These are phyloP conservation scores for Rhodotorula toruloides DNA, from an alignment of 768 basidiomycete species.

Conservation along the genomic window DNA sequence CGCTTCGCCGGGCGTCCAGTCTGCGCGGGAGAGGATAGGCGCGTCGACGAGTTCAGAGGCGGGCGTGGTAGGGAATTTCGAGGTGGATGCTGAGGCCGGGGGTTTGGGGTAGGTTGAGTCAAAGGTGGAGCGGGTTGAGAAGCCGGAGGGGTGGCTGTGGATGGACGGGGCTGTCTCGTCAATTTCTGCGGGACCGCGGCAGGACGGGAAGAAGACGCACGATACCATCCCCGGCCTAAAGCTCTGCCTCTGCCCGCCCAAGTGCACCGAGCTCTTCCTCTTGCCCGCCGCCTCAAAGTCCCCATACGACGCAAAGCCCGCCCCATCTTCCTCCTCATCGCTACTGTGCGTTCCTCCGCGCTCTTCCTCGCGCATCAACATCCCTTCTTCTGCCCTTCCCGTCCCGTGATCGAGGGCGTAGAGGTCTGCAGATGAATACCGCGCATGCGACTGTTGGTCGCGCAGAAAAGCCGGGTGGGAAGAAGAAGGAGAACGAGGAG, in stretches of 20 bases:
- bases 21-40: not conserved
- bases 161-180: no score
- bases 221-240: not conserved
- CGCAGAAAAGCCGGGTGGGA: not conserved
- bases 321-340: constrained; percentile 4
- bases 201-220: not conserved
- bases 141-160: not conserved
- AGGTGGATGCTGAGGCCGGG: not conserved
- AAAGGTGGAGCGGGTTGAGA: not conserved
- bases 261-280: not conserved
- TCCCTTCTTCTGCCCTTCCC: no score
- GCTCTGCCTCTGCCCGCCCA: not conserved
- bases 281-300: not conserved
- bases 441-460: constrained; percentile 1
- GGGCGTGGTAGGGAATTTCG: constrained; percentile 1
- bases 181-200: not conserved
- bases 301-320: constrained; percentile 1
- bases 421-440: constrained; percentile 25
- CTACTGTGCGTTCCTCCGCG: no score
- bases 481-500: not conserved
- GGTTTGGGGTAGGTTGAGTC: not conserved
- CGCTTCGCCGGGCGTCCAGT: constrained; percentile 2
- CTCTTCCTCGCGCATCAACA: no score
- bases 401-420: constrained; percentile 18
- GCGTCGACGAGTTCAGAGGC: not conserved